Evolutionary conservation across 2,329 filamentous ascomycete genomes (phyloP).

Genomic region (Arthrobotrys pseudoclavata): DNA sequence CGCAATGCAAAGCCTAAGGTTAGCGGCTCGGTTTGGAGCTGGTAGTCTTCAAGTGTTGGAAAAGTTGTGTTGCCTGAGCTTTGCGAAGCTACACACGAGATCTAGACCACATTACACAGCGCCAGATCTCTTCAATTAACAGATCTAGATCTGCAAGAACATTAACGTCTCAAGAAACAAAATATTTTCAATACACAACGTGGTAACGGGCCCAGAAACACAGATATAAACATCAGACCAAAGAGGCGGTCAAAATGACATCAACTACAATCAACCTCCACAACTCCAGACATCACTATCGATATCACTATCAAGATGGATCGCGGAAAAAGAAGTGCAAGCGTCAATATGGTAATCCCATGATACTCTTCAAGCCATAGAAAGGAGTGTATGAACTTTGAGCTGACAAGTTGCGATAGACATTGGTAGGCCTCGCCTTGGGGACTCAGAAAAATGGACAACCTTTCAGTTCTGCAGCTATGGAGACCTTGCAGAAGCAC

Average conservation of each 20-base stretch:
- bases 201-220: neutral
- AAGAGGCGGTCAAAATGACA: neutral
- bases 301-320: conserved; percentile 28
- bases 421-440: conserved; percentile 27
- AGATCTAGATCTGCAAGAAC: neutral
- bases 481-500: conserved; percentile 27
- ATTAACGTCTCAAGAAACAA: neutral
- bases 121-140: neutral
- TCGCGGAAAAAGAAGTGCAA: conserved; percentile 11
- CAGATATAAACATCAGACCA: neutral
- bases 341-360: conserved; percentile 36
- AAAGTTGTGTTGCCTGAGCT: conserved; percentile 23
- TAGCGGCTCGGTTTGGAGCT: neutral
- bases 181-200: neutral
- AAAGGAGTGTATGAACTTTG: neutral
- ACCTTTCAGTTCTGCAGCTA: conserved; percentile 38
- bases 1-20: neutral
- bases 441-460: conserved; percentile 34
- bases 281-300: neutral
- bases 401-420: conserved; percentile 8
- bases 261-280: neutral
- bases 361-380: too few species aligned
- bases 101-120: neutral
- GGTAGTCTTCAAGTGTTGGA: conserved; percentile 2
- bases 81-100: conserved; percentile 10